Conservation (phyloP, 805 yeast species). For the Metschnikowia borealis region DNA sequence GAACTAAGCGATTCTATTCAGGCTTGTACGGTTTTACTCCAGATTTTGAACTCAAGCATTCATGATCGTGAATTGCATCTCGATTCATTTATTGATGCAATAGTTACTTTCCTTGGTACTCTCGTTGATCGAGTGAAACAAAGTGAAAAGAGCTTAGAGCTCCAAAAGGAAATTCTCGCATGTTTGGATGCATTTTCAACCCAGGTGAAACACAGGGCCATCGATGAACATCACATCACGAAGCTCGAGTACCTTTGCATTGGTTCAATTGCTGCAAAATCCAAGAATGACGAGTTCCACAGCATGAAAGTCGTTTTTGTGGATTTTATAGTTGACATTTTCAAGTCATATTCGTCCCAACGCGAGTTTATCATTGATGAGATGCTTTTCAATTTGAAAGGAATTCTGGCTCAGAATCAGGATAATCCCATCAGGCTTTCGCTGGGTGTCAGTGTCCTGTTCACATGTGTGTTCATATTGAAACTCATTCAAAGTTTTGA, state of each 20-base stretch:
- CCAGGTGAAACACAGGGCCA: constrained; percentile 14
- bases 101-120: constrained; percentile 37
- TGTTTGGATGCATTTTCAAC: constrained; percentile 11
- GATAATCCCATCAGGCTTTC: neutral
- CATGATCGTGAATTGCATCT: constrained; percentile 43
- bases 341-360: constrained; percentile 45
- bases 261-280: constrained; percentile 39
- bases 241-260: constrained; percentile 53
- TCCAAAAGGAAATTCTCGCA: constrained; percentile 1
- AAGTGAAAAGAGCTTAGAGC: neutral
- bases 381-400: constrained; percentile 46
- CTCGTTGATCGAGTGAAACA: constrained; percentile 27
- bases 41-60: constrained; percentile 37
- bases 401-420: neutral
- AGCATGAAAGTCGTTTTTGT: constrained; percentile 26
- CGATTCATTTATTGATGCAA: constrained; percentile 41
- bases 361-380: constrained; percentile 60
- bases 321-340: constrained; percentile 33
- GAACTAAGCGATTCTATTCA: constrained; percentile 22
- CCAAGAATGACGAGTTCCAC: constrained; percentile 19
- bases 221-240: constrained; percentile 51
- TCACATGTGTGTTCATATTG: constrained; percentile 44
- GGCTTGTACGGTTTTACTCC: constrained; percentile 37
- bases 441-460: constrained; percentile 38
- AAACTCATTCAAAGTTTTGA: constrained; percentile 38